Evolutionary conservation across 2,329 filamentous ascomycete species (phyloP).

Genomic region (Cadophora sp.): DNA sequence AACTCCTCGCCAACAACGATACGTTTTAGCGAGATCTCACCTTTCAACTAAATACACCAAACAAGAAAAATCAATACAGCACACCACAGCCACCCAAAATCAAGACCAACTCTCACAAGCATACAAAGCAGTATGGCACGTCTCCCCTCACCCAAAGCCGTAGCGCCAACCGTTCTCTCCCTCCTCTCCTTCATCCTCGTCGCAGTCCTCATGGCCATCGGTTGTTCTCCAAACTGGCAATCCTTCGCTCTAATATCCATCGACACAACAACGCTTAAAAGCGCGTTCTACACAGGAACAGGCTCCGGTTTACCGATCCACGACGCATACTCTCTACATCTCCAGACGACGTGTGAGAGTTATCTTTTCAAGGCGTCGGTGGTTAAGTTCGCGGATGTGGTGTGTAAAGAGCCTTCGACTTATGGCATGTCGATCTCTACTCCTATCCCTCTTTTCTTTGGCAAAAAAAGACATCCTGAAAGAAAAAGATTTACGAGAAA

Average conservation of each 20-base stretch:
- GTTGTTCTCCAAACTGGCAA: slow-evolving; percentile 13
- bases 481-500: background rate
- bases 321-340: slow-evolving; percentile 25
- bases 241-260: slow-evolving; percentile 20
- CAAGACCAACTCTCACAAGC: background rate
- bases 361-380: background rate
- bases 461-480: background rate
- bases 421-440: background rate
- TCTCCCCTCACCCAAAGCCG: background rate
- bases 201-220: slow-evolving; percentile 19
- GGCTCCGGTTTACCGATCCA: slow-evolving; percentile 17
- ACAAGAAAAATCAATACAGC: too few species aligned
- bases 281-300: background rate
- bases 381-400: background rate
- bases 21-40: background rate
- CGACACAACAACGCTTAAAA: slow-evolving; percentile 18
- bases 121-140: background rate
- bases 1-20: background rate
- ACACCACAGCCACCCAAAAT: background rate
- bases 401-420: background rate
- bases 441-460: background rate
- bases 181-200: slow-evolving; percentile 8
- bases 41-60: background rate
- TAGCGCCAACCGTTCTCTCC: slow-evolving; percentile 12
- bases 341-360: slow-evolving; percentile 22